These are phyloP conservation scores for Entonaema liquescens DNA, from an alignment of 495 filamentous ascomycete species.

Conservation along the genomic window DNA sequence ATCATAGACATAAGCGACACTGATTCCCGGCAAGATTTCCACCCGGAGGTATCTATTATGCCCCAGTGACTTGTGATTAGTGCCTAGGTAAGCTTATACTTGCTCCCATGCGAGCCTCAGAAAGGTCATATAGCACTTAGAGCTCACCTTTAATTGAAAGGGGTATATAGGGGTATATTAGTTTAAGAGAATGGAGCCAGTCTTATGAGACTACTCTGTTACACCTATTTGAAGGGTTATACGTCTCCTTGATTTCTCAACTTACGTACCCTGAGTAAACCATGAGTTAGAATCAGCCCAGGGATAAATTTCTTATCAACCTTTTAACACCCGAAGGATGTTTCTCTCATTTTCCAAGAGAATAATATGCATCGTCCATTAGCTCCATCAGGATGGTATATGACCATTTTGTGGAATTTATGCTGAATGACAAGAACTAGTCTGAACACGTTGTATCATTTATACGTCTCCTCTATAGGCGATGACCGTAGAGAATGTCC, in stretches of 20 bases:
- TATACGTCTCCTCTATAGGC: neutral
- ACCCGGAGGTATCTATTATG: neutral
- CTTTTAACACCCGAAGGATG: neutral
- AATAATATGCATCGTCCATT: neutral
- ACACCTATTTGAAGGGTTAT: neutral
- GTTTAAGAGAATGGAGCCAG: neutral
- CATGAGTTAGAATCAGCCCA: neutral
- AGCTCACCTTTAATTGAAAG: neutral
- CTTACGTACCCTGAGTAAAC: too few relatives aligned
- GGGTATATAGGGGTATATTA: neutral
- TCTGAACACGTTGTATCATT: neutral
- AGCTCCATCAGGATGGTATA: neutral
- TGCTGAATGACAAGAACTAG: neutral
- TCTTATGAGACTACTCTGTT: neutral
- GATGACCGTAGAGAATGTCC: neutral
- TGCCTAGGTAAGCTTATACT: too few relatives aligned
- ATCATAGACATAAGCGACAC: constrained; percentile 25
- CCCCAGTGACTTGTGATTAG: too few relatives aligned
- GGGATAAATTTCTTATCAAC: neutral
- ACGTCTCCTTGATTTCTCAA: neutral
- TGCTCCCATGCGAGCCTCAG: too few relatives aligned
- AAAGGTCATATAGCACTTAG: neutral
- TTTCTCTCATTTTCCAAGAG: neutral
- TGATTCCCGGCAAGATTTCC: neutral
- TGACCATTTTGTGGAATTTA: neutral